Base-by-base conservation (phyloP, 2,329 filamentous ascomycete genomes). In the Aspergillus neotritici region DNA sequence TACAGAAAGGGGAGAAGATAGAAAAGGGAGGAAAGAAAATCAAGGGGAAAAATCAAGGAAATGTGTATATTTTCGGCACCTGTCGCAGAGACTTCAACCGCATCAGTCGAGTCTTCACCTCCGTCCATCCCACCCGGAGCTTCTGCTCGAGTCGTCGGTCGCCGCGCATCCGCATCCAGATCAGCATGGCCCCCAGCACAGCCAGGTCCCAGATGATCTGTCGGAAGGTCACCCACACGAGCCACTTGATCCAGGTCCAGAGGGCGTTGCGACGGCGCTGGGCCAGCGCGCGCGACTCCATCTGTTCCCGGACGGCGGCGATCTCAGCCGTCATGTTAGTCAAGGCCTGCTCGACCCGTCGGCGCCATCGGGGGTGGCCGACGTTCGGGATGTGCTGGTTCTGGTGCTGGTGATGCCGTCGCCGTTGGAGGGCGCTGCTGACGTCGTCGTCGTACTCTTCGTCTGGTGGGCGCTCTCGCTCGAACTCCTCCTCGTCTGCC, bases 241-340 rank as follows among this genome's bases (percentile, higher is more conserved):
- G 54, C 78, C 87, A 87, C 34, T 79, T 73, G 1, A 84, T 37
- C 87, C 87, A 94, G 1, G 82, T 76, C 37, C 80, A 75, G 16
- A 86, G 65, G 41, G 78, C 83, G 48, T 78, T 79, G 48, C 79
- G 78, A 53, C 77, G 83, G 53, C 78, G 77, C 49, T 79, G 78
- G 69, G 85, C 85, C 52, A 91, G 79, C 10, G 86, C 76, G 0
- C 87, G 82, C 0, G 81, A 78, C 41, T 88, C 84, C 53, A 97
- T 84, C 62, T 97, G 90, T 67, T 98, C 93, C 30, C 93, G 79
- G 49, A 97, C 69, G 1, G 93, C 93, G 1, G 93, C 90, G 28
- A 98, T 81, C 67, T 98, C 93, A 12, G 89, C 86, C 4, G 90
- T 94, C 69, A 97, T 82, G 55, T 89, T 87, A 43, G 91, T 87